phyloP scores from a whole-genome alignment of 148 eudicot species.

The Cornus suecica region DNA sequence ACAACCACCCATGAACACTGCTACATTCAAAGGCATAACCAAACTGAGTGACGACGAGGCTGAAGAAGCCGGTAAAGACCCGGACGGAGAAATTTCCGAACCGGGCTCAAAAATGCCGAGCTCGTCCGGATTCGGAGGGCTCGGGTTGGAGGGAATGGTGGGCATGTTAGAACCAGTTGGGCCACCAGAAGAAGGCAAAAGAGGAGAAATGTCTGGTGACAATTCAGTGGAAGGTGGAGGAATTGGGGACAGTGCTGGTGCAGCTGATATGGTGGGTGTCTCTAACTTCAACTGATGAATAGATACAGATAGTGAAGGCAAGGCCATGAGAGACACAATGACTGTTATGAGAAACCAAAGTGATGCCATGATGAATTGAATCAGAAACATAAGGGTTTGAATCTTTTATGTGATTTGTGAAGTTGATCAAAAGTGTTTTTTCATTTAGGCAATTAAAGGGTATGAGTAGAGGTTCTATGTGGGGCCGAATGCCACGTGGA shows the following conservation, averaged over 20 bases:
- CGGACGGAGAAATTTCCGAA: slow-evolving; percentile 21
- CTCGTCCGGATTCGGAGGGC: slow-evolving; percentile 31
- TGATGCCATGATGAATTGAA: slow-evolving; percentile 20
- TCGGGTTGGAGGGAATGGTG: slow-evolving; percentile 34
- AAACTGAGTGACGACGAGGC: background rate
- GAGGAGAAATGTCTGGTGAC: slow-evolving; percentile 38
- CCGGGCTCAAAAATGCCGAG: slow-evolving; percentile 15
- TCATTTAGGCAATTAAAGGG: slow-evolving; percentile 15
- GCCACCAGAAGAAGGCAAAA: slow-evolving; percentile 39
- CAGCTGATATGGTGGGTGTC: slow-evolving; percentile 18
- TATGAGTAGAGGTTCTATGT: background rate
- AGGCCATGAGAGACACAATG: slow-evolving; percentile 14
- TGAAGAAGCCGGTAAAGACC: slow-evolving; percentile 13
- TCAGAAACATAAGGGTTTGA: background rate
- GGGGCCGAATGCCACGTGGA: slow-evolving; percentile 3
- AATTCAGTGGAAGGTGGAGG: slow-evolving; percentile 20
- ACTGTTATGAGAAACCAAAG: slow-evolving; percentile 14
- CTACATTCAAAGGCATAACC: background rate
- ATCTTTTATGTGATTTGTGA: no score
- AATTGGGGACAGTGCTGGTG: slow-evolving; percentile 23
- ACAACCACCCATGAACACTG: slow-evolving; percentile 1
- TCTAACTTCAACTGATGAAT: slow-evolving; percentile 3
- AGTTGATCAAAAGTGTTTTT: no score
- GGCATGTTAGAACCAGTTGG: slow-evolving; percentile 22
- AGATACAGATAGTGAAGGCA: slow-evolving; percentile 7